Conservation (phyloP, 1,284 basidiomycete species). For the Ustilago nuda region DNA sequence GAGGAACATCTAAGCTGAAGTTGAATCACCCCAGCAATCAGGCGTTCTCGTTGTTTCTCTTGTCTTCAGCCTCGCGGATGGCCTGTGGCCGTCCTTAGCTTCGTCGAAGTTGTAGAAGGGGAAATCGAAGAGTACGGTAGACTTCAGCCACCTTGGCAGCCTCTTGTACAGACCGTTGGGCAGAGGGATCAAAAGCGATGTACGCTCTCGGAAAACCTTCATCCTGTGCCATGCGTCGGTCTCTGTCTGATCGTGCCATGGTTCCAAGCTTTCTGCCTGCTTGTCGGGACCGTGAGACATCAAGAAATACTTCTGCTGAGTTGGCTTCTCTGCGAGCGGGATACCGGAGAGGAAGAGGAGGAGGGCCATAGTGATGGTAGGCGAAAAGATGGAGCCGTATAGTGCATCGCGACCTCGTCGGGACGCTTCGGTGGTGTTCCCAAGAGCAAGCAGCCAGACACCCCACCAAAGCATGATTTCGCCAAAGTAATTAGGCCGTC, state of each 20-base stretch:
- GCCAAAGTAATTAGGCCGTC: conserved; percentile 80
- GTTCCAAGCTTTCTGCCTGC: conserved; percentile 32
- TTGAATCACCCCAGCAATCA: conserved; percentile 2
- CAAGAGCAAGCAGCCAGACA: conserved; percentile 52
- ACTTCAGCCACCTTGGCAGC: conserved; percentile 75
- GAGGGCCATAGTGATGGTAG: conserved; percentile 62
- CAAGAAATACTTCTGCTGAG: conserved; percentile 77
- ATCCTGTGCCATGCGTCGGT: conserved; percentile 60
- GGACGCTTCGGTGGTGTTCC: conserved; percentile 29
- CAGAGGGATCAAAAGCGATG: conserved; percentile 77
- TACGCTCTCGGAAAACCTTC: conserved; percentile 70
- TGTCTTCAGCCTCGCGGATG: conserved; percentile 52
- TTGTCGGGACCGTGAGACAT: conserved; percentile 70
- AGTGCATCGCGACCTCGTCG: conserved; percentile 44
- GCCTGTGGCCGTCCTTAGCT: conserved; percentile 55
- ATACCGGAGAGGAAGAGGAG: conserved; percentile 75
- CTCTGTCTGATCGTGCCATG: conserved; percentile 52
- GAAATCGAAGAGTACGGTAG: conserved; percentile 75
- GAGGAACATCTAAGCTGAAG: not conserved
- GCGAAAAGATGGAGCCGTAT: conserved; percentile 61
- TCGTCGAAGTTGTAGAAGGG: conserved; percentile 65
- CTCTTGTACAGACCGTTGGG: conserved; percentile 75
- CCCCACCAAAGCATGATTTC: conserved; percentile 73
- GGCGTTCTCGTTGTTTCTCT: conserved; percentile 38
- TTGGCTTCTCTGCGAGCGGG: conserved; percentile 79